phyloP scores from a whole-genome alignment of 2,329 filamentous ascomycete genomes.

The Phialocephala sp. region DNA sequence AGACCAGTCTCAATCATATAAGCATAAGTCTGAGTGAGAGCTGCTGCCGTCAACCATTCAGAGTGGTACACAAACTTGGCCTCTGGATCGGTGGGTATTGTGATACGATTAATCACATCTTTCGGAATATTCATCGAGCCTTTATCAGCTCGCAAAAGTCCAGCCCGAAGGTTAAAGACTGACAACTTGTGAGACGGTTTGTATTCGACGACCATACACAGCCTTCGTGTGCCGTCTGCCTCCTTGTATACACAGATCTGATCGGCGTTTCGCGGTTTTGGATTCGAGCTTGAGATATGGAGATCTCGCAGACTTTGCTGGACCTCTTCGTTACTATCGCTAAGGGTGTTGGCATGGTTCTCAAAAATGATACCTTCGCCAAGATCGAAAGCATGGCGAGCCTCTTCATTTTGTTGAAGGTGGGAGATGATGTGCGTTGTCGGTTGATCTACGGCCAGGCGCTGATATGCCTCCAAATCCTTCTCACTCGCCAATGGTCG shows the following conservation, averaged over 20 bases:
- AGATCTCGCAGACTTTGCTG: slow-evolving; percentile 34
- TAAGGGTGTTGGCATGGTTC: slow-evolving; percentile 35
- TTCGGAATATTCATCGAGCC: slow-evolving; percentile 43
- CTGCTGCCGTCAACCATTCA: slow-evolving; percentile 48
- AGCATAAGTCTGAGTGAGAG: slow-evolving; percentile 54
- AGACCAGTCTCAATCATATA: slow-evolving; percentile 55
- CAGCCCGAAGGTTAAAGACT: slow-evolving; percentile 47
- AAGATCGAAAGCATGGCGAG: slow-evolving; percentile 37
- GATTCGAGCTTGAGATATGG: slow-evolving; percentile 28
- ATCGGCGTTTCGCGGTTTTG: slow-evolving; percentile 31
- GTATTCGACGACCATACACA: slow-evolving; percentile 48
- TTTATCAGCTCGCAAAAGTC: slow-evolving; percentile 42
- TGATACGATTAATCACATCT: slow-evolving; percentile 46
- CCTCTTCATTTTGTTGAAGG: slow-evolving; percentile 39
- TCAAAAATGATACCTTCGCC: slow-evolving; percentile 34
- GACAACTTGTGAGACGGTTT: slow-evolving; percentile 56
- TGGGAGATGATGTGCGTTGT: slow-evolving; percentile 40
- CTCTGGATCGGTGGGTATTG: slow-evolving; percentile 40
- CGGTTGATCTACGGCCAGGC: slow-evolving; percentile 40
- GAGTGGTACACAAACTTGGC: slow-evolving; percentile 46
- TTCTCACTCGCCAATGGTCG: slow-evolving; percentile 40
- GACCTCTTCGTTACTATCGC: slow-evolving; percentile 36
- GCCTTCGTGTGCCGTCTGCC: slow-evolving; percentile 29
- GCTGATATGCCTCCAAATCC: slow-evolving; percentile 41
- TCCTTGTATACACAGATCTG: slow-evolving; percentile 36